Conservation (phyloP, 306 rosid genomes). For the Adenanthera pavonina region DNA sequence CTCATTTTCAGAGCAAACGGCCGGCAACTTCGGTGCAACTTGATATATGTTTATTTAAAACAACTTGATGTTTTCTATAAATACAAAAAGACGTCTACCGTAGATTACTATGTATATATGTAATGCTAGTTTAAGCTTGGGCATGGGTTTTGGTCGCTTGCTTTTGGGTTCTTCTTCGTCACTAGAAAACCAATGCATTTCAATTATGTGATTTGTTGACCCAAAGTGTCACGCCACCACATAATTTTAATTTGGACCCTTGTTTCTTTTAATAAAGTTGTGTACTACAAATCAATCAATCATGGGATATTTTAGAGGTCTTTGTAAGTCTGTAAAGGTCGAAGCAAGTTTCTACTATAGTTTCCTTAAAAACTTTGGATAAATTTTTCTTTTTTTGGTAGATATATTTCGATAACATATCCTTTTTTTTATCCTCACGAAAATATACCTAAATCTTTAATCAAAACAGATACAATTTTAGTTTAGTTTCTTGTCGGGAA, state of each 20-base stretch:
- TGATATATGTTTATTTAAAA: slow-evolving; percentile 13
- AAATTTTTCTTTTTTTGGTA: not conserved
- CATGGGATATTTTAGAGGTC: slow-evolving; percentile 32
- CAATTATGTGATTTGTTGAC: slow-evolving; percentile 38
- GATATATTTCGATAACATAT: not conserved
- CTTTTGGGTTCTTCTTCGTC: slow-evolving; percentile 5
- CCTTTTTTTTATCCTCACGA: too few species aligned
- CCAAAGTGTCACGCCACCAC: slow-evolving; percentile 30
- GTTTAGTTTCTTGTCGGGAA: not conserved
- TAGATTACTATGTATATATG: not conserved
- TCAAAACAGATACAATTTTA: not conserved
- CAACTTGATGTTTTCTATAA: not conserved
- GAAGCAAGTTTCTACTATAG: not conserved
- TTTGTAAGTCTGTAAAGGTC: slow-evolving; percentile 44
- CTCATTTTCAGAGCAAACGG: not conserved
- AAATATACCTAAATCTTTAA: not conserved
- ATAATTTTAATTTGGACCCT: not conserved
- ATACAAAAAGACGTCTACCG: not conserved
- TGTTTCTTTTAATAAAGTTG: not conserved
- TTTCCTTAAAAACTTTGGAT: slow-evolving; percentile 15
- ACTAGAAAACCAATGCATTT: slow-evolving; percentile 25
- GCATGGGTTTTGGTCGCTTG: slow-evolving; percentile 21
- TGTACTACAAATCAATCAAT: not conserved
- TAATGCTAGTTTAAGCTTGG: not conserved
- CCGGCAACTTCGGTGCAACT: slow-evolving; percentile 33